Conservation (phyloP, 2,329 filamentous ascomycete species). For the Aspergillus eucalypticola region DNA sequence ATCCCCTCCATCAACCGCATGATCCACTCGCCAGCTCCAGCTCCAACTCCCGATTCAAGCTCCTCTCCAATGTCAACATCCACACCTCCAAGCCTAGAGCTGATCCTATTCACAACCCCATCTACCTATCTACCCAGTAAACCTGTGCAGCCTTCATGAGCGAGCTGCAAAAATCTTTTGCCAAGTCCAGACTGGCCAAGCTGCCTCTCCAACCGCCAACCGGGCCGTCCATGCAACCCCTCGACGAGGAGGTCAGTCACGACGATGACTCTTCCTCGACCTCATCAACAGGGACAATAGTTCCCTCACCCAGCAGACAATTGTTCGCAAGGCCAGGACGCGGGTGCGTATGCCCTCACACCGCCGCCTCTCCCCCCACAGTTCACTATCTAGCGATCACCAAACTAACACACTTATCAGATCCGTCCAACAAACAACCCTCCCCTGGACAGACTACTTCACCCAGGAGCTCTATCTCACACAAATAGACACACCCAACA, state of each 20-base stretch:
- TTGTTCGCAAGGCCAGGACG: conserved; percentile 67
- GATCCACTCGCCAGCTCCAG: conserved; percentile 1
- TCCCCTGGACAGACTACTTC: conserved; percentile 89
- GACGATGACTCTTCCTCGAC: conserved; percentile 80
- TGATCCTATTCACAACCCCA: neutral
- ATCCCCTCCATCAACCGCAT: conserved; percentile 1
- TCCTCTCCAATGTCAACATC: neutral
- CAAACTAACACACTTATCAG: conserved; percentile 4
- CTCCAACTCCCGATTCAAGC: neutral
- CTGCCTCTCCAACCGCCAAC: conserved; percentile 58
- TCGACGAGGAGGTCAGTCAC: conserved; percentile 24
- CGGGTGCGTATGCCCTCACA: conserved; percentile 53
- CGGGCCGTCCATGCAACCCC: conserved; percentile 42
- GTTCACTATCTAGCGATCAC: neutral
- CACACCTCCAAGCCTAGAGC: neutral
- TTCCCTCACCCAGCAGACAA: conserved; percentile 72
- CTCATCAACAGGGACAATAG: conserved; percentile 89
- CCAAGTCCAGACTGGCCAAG: conserved; percentile 69
- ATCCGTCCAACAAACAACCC: conserved; percentile 57
- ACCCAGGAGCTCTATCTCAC: conserved; percentile 77
- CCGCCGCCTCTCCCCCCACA: neutral
- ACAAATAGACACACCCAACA: conserved; percentile 34
- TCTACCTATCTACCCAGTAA: neutral
- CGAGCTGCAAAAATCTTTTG: conserved; percentile 76
- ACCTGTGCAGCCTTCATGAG: conserved; percentile 60